Evolutionary conservation across 371 early-diverging fungal genomes (phyloP).

Genomic region (Mortierella sp.): DNA sequence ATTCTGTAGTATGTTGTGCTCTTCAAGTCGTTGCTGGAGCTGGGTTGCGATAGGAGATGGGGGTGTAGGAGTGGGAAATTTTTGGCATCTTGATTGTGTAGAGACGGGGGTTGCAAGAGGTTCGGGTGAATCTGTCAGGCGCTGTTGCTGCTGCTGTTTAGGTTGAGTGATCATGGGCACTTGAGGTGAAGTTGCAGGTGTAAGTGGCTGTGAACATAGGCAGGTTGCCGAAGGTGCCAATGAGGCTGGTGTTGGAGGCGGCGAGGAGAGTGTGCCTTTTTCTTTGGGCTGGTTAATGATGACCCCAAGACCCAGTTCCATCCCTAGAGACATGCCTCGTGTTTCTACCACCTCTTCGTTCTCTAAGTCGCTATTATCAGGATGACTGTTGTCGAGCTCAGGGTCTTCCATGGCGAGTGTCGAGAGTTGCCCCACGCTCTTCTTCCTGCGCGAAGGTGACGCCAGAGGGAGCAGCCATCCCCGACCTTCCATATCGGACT

Average conservation of each 20-base stretch:
- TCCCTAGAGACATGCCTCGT: constrained; percentile 24
- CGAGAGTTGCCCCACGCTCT: constrained; percentile 14
- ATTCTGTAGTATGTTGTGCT: constrained; percentile 29
- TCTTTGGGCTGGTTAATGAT: not conserved
- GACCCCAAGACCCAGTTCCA: constrained; percentile 24
- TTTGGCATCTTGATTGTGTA: no score
- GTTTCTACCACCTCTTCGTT: constrained; percentile 1
- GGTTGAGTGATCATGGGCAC: not conserved
- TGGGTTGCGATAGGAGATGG: constrained; percentile 18
- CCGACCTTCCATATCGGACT: constrained; percentile 50
- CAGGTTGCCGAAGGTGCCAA: not conserved
- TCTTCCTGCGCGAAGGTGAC: not conserved
- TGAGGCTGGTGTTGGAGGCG: constrained; percentile 25
- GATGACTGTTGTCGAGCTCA: constrained; percentile 17
- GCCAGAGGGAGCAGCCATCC: constrained; percentile 20
- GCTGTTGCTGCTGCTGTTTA: constrained; percentile 3
- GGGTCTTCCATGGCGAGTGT: constrained; percentile 37
- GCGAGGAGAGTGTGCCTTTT: not conserved
- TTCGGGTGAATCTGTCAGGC: no score
- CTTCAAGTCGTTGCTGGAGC: constrained; percentile 46
- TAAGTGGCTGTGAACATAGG: constrained; percentile 10
- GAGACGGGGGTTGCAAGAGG: no score
- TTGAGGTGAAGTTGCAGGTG: constrained; percentile 19
- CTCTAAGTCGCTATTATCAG: constrained; percentile 2
- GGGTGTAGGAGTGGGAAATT: constrained; percentile 7